phyloP scores from a whole-genome alignment of 768 basidiomycete genomes.

The Hygrophorus pudorinus region DNA sequence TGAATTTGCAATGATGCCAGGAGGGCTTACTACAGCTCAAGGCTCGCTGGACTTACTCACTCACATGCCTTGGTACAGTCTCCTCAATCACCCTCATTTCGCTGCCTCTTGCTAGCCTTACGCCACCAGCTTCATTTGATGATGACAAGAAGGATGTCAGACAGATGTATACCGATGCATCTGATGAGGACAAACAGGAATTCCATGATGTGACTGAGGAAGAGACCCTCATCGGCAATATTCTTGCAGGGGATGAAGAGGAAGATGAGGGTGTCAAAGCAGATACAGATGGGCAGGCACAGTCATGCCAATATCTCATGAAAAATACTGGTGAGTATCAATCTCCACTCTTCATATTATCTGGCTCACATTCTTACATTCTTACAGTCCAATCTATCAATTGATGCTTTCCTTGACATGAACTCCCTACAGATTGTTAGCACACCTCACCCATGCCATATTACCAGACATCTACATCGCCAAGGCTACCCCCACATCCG shows the following conservation, averaged over 20 bases:
- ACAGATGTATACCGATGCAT: no score
- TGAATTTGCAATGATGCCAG: conserved; percentile 7
- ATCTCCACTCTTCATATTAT: no score
- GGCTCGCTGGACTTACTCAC: conserved; percentile 9
- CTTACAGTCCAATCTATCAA: no score
- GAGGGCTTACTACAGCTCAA: conserved; percentile 5
- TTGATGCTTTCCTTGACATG: no score
- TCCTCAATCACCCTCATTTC: background rate
- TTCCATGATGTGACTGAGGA: background rate
- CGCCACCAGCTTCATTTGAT: background rate
- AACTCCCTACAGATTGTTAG: no score
- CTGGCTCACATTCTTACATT: no score
- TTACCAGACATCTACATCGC: background rate
- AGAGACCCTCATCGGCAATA: background rate
- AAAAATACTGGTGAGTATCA: background rate
- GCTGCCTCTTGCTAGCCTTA: background rate
- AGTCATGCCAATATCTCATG: background rate
- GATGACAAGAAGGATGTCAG: no score
- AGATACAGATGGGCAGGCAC: background rate
- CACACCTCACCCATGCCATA: no score
- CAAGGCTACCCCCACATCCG: no score
- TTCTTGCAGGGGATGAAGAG: background rate
- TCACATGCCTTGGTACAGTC: conserved; percentile 8
- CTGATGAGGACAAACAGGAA: no score
- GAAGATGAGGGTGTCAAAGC: background rate